These are phyloP conservation scores for Pseudozyma hubeiensis DNA, from an alignment of 1,284 basidiomycete species.

Conservation along the genomic window DNA sequence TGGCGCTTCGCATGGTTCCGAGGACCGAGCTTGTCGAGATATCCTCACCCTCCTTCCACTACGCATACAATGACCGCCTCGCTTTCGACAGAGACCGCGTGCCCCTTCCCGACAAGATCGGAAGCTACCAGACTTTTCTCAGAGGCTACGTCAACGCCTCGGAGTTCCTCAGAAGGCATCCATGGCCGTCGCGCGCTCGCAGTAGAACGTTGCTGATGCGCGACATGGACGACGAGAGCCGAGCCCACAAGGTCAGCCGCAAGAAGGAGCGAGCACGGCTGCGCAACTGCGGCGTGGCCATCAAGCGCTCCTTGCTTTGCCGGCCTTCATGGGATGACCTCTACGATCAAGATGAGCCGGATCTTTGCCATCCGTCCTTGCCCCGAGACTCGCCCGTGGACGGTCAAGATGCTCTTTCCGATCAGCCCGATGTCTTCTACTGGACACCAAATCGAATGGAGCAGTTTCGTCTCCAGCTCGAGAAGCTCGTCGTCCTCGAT, in stretches of 20 bases:
- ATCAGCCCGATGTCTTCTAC: conserved; percentile 73
- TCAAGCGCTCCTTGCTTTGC: conserved; percentile 64
- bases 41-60: conserved; percentile 72
- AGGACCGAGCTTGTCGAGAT: conserved; percentile 84
- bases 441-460: conserved; percentile 82
- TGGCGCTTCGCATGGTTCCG: conserved; percentile 84
- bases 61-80: conserved; percentile 59
- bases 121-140: conserved; percentile 88
- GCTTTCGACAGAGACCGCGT: conserved; percentile 44
- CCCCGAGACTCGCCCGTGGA: conserved; percentile 70
- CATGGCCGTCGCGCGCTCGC: conserved; percentile 86
- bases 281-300: conserved; percentile 56
- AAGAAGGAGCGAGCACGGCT: conserved; percentile 56
- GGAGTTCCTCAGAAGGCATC: conserved; percentile 84
- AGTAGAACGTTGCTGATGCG: conserved; percentile 66
- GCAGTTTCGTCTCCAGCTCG: conserved; percentile 84
- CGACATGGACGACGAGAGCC: conserved; percentile 84
- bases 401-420: not conserved
- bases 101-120: conserved; percentile 72
- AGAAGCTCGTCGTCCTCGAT: conserved; percentile 78
- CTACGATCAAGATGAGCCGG: conserved; percentile 52
- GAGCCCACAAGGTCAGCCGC: conserved; percentile 61
- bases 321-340: conserved; percentile 82
- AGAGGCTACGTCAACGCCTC: conserved; percentile 87
- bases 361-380: conserved; percentile 56